A percentile compares a stretch with the other conserved stretches of the same genome.
These are phyloP conservation scores for Neurospora intermedia DNA, from an alignment of 495 filamentous ascomycete species.

Conservation along the genomic window DNA sequence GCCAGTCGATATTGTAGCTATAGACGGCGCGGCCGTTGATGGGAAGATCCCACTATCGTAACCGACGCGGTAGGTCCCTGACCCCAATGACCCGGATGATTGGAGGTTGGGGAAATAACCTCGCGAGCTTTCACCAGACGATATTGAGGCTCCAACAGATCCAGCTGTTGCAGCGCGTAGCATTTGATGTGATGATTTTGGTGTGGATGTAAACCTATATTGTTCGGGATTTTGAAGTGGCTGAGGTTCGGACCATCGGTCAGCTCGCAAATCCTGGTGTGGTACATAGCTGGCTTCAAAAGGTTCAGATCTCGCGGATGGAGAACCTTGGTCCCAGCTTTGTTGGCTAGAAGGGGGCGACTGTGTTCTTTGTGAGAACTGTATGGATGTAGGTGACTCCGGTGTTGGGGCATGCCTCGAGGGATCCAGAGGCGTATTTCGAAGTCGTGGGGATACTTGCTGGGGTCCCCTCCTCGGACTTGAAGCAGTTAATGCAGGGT, in stretches of 20 bases:
- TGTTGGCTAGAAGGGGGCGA: not conserved
- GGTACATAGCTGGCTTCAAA: not conserved
- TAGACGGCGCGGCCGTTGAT: not conserved
- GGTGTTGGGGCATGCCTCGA: not conserved
- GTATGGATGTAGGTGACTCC: not conserved
- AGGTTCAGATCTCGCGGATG: slow-evolving; percentile 9
- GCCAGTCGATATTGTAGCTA: not conserved
- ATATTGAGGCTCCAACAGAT: not conserved
- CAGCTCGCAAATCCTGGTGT: slow-evolving; percentile 1
- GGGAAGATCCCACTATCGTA: not conserved
- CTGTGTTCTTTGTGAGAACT: not conserved
- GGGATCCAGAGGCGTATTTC: not conserved
- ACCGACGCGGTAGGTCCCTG: not conserved
- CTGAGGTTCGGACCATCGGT: slow-evolving; percentile 6
- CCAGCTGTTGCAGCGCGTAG: not conserved
- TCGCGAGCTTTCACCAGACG: not conserved
- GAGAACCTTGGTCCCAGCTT: slow-evolving; percentile 4
- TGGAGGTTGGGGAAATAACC: not conserved
- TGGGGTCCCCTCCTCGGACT: not conserved
- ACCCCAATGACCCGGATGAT: not conserved
- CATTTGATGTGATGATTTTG: not conserved
- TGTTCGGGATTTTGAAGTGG: not conserved
- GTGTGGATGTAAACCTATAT: not conserved
- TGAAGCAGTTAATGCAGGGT: not conserved
- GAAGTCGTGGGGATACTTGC: not conserved